Evolutionary conservation across 192 early-diverging fungal species (phyloP).

Genomic region (Neocallimastix lanati): DNA sequence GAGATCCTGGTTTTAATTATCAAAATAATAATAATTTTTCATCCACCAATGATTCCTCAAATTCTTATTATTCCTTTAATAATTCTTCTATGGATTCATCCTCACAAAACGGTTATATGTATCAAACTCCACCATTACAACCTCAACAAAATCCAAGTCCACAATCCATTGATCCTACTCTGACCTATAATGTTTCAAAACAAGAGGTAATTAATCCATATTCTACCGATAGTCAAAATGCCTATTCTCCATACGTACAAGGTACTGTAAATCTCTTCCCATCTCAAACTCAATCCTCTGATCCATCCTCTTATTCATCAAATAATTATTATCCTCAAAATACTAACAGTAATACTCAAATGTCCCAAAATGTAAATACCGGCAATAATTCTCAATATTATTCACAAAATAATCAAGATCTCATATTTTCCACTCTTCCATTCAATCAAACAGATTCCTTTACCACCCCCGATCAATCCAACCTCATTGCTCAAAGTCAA

Average conservation of each 20-base stretch:
- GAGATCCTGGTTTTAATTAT: not conserved
- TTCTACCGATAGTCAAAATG: not conserved
- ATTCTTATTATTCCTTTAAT: not conserved
- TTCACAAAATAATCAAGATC: too few relatives aligned
- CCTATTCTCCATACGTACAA: not conserved
- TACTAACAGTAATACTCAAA: too few relatives aligned
- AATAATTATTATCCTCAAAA: not conserved
- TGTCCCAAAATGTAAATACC: too few relatives aligned
- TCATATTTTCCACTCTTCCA: too few relatives aligned
- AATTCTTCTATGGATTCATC: not conserved
- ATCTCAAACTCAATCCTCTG: not conserved
- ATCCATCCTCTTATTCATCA: too few relatives aligned
- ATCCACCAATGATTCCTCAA: too few relatives aligned
- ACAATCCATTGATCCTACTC: not conserved
- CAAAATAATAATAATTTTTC: not conserved
- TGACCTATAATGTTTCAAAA: not conserved
- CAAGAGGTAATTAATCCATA: not conserved
- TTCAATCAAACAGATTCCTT: too few relatives aligned
- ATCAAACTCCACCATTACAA: not conserved
- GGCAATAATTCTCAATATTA: too few relatives aligned
- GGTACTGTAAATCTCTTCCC: not conserved
- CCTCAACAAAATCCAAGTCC: not conserved
- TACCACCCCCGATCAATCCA: too few relatives aligned
- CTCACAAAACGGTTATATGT: not conserved
- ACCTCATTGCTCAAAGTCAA: too few relatives aligned